Evolutionary conservation across 805 yeast species (phyloP), one percentile per base, ranked within the genome.

Genomic region (Schwanniomyces sp.): DNA sequence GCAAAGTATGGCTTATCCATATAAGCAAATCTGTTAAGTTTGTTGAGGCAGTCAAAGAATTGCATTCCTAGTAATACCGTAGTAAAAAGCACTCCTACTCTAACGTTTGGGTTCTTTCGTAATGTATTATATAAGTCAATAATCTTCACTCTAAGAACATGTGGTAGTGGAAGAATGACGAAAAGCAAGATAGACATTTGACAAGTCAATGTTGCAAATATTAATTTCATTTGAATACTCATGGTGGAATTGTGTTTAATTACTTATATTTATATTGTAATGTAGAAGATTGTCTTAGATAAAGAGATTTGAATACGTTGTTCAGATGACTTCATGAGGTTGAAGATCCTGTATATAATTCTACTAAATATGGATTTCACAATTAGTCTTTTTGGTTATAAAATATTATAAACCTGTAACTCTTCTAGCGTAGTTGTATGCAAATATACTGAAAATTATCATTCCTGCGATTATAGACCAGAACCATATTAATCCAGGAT

Each of bases 161-260:
- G 69, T 5, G 86, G 86, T 48, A 82, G 65, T 11, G 88, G 88
- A 49, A 81, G 62, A 9, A 81, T 79, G 26, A 82, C 58, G 1
- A 80, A 36, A 16, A 78, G 66, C 26, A 82, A 61, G 8, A 68
- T 53, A 1, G 59, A 64, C 85, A 83, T 81, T 61, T 83, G 81
- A n/a, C 61, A 51, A n/a, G 77, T 59, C 44, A 83, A 67, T 11
- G 78, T 51, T 44, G 74, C 72, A 57, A 83, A 83, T 34, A 74
- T 66, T 43, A 74, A 51, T 30, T 69, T 53, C 79, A 74, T 74
- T 58, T 74, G 79, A 49, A 74, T 63, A 59, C 74, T 69, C 79
- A 74, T 74, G 53, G n/a, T 62, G 57, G 30, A 45, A 11, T 21
- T 21, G 24, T 28, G 28, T 21, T 37, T n/a, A 24, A 7, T 37